These are phyloP conservation scores for Brassica cretica DNA, from an alignment of 345 rosid genomes.

Conservation along the genomic window DNA sequence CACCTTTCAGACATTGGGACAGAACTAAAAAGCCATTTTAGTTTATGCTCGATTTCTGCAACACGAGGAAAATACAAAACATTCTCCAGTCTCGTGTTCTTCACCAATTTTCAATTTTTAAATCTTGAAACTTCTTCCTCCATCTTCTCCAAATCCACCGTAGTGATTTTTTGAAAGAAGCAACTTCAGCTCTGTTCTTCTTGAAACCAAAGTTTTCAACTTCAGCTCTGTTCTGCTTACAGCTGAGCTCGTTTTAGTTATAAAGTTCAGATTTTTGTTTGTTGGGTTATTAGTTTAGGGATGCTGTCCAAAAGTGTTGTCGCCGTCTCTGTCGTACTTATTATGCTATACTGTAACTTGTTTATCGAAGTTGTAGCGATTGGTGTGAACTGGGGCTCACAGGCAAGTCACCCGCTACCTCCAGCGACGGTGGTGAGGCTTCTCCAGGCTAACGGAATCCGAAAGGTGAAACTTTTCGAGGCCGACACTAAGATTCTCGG, in stretches of 20 bases:
- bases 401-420: slow-evolving; percentile 58
- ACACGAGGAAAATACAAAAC: background rate
- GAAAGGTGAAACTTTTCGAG: slow-evolving; percentile 74
- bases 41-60: slow-evolving; percentile 28
- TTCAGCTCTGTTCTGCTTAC: slow-evolving; percentile 18
- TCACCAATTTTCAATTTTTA: slow-evolving; percentile 10
- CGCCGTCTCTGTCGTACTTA: slow-evolving; percentile 19
- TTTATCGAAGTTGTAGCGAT: slow-evolving; percentile 36
- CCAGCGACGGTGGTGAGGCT: slow-evolving; percentile 59
- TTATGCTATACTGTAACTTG: slow-evolving; percentile 22
- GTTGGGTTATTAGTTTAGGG: background rate
- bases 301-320: slow-evolving; percentile 32
- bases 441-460: slow-evolving; percentile 59
- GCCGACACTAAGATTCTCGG: slow-evolving; percentile 52
- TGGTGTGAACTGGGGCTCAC: slow-evolving; percentile 79
- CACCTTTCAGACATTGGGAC: slow-evolving; percentile 35
- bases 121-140: slow-evolving; percentile 17
- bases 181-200: slow-evolving; percentile 3
- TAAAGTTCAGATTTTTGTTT: slow-evolving; percentile 4
- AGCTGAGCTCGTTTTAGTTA: slow-evolving; percentile 14
- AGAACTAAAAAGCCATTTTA: slow-evolving; percentile 25
- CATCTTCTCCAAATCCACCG: slow-evolving; percentile 16
- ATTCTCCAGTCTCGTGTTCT: slow-evolving; percentile 29
- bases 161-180: background rate
- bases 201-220: slow-evolving; percentile 12